Conservation (phyloP, 306 rosid genomes). For the Castanea mollissima region DNA sequence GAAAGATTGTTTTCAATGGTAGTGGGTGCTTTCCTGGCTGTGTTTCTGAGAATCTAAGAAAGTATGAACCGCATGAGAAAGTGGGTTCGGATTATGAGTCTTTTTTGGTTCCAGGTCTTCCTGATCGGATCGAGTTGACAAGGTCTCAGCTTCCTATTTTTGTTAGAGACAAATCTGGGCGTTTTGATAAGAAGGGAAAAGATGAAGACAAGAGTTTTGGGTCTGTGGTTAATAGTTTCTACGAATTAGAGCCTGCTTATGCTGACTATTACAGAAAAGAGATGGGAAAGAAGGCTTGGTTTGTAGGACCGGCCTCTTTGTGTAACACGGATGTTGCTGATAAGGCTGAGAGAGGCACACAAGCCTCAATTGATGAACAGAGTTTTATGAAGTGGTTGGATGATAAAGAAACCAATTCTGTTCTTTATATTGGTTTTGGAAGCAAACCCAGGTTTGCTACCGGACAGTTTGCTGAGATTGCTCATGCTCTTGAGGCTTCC, state of each 20-base stretch:
- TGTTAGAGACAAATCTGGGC: slow-evolving; percentile 13
- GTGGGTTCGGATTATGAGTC: slow-evolving; percentile 40
- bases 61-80: slow-evolving; percentile 22
- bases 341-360: slow-evolving; percentile 41
- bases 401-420: slow-evolving; percentile 51
- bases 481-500: slow-evolving; percentile 54
- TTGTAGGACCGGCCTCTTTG: slow-evolving; percentile 60
- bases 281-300: slow-evolving; percentile 43
- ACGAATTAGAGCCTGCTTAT: slow-evolving; percentile 49
- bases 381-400: slow-evolving; percentile 54
- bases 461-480: slow-evolving; percentile 52
- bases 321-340: slow-evolving; percentile 37
- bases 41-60: slow-evolving; percentile 22
- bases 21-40: slow-evolving; percentile 55
- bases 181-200: slow-evolving; percentile 9
- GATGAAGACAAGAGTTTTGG: slow-evolving; percentile 46
- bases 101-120: slow-evolving; percentile 46
- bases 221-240: slow-evolving; percentile 52
- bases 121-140: slow-evolving; percentile 43
- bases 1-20: slow-evolving; percentile 44
- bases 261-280: slow-evolving; percentile 30
- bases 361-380: slow-evolving; percentile 7
- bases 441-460: slow-evolving; percentile 38
- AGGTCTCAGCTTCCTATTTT: slow-evolving; percentile 49
- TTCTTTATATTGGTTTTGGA: slow-evolving; percentile 58